Evolutionary conservation across 495 filamentous ascomycete genomes (phyloP).

Genomic region (Paragyromitra xinjiangensis): DNA sequence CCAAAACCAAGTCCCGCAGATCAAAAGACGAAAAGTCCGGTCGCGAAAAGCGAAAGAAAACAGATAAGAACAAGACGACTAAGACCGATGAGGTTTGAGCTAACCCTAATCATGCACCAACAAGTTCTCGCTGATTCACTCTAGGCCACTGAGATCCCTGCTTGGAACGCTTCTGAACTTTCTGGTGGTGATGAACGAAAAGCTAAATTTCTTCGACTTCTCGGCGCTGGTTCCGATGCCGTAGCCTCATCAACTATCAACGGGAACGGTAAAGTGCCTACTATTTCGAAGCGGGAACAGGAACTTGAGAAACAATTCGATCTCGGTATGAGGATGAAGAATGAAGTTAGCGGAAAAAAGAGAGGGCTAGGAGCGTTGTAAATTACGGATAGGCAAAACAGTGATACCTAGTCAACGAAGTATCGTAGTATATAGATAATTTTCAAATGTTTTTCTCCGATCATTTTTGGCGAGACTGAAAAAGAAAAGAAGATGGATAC

Average conservation of each 20-base stretch:
- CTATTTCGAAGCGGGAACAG: constrained; percentile 61
- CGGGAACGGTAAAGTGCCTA: constrained; percentile 32
- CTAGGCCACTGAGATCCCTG: constrained; percentile 1
- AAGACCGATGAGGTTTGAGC: constrained; percentile 33
- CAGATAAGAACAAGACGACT: constrained; percentile 40
- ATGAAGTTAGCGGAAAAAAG: constrained; percentile 63
- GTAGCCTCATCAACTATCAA: constrained; percentile 26
- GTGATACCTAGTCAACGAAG: constrained; percentile 4
- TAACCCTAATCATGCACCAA: background rate
- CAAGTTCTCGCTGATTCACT: constrained; percentile 25
- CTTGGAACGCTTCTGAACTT: constrained; percentile 65
- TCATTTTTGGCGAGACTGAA: constrained; percentile 4
- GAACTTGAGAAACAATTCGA: constrained; percentile 70
- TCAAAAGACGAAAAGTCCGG: constrained; percentile 20
- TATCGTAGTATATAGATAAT: constrained; percentile 35
- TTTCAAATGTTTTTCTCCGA: constrained; percentile 31
- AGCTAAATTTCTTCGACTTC: constrained; percentile 67
- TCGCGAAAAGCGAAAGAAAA: constrained; percentile 41
- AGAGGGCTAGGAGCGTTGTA: constrained; percentile 63
- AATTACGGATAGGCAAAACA: constrained; percentile 2
- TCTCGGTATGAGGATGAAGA: constrained; percentile 67
- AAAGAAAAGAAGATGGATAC: constrained; percentile 7
- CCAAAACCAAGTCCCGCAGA: constrained; percentile 17
- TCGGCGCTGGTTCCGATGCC: constrained; percentile 63
- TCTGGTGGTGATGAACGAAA: constrained; percentile 64